These are phyloP conservation scores for Biancaea sappan DNA, from an alignment of 306 rosid genomes.

Conservation along the genomic window DNA sequence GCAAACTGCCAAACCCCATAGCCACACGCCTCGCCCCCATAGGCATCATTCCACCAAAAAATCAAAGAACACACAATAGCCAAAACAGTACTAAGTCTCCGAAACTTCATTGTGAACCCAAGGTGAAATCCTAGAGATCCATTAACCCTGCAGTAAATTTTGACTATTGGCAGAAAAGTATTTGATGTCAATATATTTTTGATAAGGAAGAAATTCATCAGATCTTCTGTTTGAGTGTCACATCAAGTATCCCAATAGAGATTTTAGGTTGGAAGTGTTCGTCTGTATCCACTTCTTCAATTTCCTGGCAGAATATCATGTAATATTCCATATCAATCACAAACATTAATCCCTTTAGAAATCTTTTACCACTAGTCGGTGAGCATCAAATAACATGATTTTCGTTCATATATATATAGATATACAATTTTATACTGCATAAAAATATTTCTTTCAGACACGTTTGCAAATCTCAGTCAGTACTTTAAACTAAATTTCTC, in stretches of 20 bases:
- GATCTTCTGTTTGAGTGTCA: conserved; percentile 60
- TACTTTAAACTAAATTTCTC: not conserved
- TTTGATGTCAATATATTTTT: conserved; percentile 22
- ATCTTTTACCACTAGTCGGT: not conserved
- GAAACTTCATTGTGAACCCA: conserved; percentile 28
- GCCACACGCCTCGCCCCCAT: not conserved
- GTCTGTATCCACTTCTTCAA: conserved; percentile 97
- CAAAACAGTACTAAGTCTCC: conserved; percentile 32
- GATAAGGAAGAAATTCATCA: conserved; percentile 36
- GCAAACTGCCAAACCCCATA: conserved; percentile 15
- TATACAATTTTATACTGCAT: conserved; percentile 8
- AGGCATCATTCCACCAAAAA: not conserved
- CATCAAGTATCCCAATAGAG: conserved; percentile 64
- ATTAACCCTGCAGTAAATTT: conserved; percentile 29
- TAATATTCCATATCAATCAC: conserved; percentile 17
- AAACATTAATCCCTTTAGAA: conserved; percentile 16
- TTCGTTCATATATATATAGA: not conserved
- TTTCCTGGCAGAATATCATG: conserved; percentile 45
- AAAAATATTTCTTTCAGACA: conserved; percentile 1
- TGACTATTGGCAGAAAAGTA: conserved; percentile 24
- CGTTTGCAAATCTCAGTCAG: not conserved
- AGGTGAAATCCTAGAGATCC: conserved; percentile 29
- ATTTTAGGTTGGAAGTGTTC: conserved; percentile 86
- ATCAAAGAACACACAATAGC: conserved; percentile 1
- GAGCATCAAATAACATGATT: conserved; percentile 1